Percentiles rank a stretch among this genome's conserved stretches.
phyloP scores from a whole-genome alignment of 1,139 yeast species.

The Blastobotrys arbuscula region DNA sequence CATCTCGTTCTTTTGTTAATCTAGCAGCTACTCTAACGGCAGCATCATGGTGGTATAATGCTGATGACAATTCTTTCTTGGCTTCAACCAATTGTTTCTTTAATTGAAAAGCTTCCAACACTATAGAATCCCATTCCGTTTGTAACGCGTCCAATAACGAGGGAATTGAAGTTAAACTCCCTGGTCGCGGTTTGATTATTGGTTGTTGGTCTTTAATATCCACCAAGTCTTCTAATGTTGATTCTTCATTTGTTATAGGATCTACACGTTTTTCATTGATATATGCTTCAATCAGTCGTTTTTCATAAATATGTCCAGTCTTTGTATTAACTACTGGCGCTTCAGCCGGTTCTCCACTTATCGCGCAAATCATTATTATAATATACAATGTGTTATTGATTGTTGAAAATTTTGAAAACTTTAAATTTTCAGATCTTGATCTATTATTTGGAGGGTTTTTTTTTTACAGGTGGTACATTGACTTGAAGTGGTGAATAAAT shows the following conservation, averaged over 20 bases:
- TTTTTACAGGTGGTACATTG: neutral
- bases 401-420: conserved; percentile 1
- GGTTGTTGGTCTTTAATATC: neutral
- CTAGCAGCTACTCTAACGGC: conserved; percentile 81
- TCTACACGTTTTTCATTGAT: conserved; percentile 63
- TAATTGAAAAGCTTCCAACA: conserved; percentile 71
- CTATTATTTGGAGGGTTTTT: neutral
- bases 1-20: conserved; percentile 69
- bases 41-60: conserved; percentile 83
- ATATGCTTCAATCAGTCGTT: conserved; percentile 53
- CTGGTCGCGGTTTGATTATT: conserved; percentile 41
- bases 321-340: conserved; percentile 63
- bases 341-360: conserved; percentile 54
- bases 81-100: conserved; percentile 65
- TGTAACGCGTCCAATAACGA: conserved; percentile 68
- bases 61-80: conserved; percentile 66
- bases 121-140: conserved; percentile 85
- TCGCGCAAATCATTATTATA: conserved; percentile 29
- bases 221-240: conserved; percentile 55
- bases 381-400: too few species aligned
- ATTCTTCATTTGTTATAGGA: conserved; percentile 64
- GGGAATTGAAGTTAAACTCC: conserved; percentile 67
- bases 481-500: neutral
- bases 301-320: conserved; percentile 57
- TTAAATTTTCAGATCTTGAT: neutral